Conservation (phyloP, 169 alveolate species). For the Plasmodium berghei region DNA sequence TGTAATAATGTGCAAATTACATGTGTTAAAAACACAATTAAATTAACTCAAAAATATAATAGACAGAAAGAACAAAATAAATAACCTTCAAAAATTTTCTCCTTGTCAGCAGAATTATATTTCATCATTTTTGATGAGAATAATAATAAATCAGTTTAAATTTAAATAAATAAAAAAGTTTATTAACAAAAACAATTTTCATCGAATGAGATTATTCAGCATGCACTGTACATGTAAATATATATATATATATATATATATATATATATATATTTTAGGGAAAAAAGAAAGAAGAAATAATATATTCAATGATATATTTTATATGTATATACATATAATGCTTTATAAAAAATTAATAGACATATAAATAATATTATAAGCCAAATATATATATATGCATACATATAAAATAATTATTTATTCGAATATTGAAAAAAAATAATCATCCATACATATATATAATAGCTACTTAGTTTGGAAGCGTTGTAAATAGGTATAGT, state of each 20-base stretch:
- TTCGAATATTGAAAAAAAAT: too few species aligned
- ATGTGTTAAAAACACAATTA: background rate
- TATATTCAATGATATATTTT: too few species aligned
- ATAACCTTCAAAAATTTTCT: slow-evolving; percentile 37
- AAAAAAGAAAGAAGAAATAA: background rate
- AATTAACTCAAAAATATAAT: too few species aligned
- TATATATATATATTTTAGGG: background rate
- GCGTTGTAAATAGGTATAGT: too few species aligned
- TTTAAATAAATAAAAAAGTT: slow-evolving; percentile 9
- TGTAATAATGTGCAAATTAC: background rate
- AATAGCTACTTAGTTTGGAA: too few species aligned
- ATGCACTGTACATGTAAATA: background rate
- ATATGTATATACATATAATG: slow-evolving; percentile 50
- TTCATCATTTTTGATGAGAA: slow-evolving; percentile 37
- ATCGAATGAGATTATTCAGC: background rate
- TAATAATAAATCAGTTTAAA: background rate
- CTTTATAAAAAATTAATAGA: background rate
- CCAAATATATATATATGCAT: too few species aligned
- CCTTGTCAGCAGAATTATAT: slow-evolving; percentile 6
- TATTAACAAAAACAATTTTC: slow-evolving; percentile 9
- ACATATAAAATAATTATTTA: too few species aligned
- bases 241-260: slow-evolving; percentile 1
- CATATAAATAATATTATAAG: too few species aligned
- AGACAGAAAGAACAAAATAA: slow-evolving; percentile 1
- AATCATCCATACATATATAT: too few species aligned